phyloP scores from a whole-genome alignment of 2,329 filamentous ascomycete genomes.

The Sclerotinia minor region DNA sequence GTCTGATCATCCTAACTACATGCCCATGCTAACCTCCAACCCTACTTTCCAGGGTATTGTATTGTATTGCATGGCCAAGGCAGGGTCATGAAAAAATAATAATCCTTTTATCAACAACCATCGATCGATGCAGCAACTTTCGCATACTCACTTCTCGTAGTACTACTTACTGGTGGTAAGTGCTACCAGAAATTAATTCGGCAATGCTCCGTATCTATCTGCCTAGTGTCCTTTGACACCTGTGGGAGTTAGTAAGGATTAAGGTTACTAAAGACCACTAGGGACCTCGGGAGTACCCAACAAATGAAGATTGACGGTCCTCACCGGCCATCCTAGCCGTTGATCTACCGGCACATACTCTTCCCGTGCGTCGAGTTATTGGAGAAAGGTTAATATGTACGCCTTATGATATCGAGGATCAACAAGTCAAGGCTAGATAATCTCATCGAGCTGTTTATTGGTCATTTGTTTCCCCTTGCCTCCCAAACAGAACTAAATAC shows the following conservation, averaged over 20 bases:
- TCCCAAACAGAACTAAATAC: not conserved
- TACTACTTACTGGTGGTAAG: constrained; percentile 11
- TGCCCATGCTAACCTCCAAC: not conserved
- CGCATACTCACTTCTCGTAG: not conserved
- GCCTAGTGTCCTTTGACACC: not conserved
- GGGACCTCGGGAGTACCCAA: not conserved
- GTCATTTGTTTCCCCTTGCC: no score
- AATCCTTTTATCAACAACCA: not conserved
- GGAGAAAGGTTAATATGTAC: not conserved
- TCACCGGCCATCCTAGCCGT: not conserved
- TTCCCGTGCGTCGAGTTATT: not conserved
- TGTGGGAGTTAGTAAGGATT: not conserved
- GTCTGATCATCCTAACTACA: not conserved
- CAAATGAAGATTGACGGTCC: not conserved
- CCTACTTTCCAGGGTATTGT: not conserved
- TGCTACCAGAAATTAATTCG: not conserved
- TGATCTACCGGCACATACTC: not conserved
- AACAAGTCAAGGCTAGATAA: not conserved
- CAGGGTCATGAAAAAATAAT: not conserved
- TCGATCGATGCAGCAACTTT: not conserved
- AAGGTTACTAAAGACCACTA: not conserved
- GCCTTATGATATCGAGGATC: not conserved
- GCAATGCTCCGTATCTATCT: not conserved
- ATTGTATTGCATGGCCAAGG: not conserved
- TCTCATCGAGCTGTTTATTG: not conserved